A percentile compares a stretch with the other conserved stretches of the same genome.
phyloP scores from a whole-genome alignment of 1,284 basidiomycete genomes.

The Pholiota adiposa region DNA sequence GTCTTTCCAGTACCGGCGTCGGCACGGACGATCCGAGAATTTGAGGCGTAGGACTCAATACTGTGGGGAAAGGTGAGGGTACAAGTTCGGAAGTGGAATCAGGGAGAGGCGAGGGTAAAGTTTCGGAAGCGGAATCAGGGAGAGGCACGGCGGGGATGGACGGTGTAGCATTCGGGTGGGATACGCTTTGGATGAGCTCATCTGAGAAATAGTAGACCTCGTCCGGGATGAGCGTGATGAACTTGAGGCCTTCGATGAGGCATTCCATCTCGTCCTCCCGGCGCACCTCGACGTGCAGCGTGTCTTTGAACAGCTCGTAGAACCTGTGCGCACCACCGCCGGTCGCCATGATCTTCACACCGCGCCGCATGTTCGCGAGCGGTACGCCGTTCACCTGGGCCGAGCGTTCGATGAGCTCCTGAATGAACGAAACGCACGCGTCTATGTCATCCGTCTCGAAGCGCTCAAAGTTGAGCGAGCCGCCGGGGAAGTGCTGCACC shows the following conservation, averaged over 20 bases:
- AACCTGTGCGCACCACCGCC: slow-evolving; percentile 97
- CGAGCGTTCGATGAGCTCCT: slow-evolving; percentile 85
- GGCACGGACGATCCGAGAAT: neutral
- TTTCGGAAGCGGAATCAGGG: slow-evolving; percentile 9
- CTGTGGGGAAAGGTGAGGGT: neutral
- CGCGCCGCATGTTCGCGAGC: slow-evolving; percentile 88
- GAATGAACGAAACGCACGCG: slow-evolving; percentile 88
- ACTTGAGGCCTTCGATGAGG: slow-evolving; percentile 95
- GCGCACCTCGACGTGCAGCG: slow-evolving; percentile 84
- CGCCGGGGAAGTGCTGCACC: slow-evolving; percentile 89
- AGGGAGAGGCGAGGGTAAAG: neutral
- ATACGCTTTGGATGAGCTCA: slow-evolving; percentile 89
- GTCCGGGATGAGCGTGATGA: slow-evolving; percentile 95
- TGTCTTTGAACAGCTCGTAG: slow-evolving; percentile 80
- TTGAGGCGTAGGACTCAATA: neutral
- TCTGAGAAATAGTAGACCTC: slow-evolving; percentile 99
- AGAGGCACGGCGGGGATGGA: slow-evolving; percentile 1
- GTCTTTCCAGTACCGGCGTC: slow-evolving; percentile 67
- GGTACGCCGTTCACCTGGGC: slow-evolving; percentile 89
- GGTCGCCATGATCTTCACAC: slow-evolving; percentile 97
- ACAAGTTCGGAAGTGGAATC: slow-evolving; percentile 8
- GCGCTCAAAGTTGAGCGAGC: slow-evolving; percentile 96
- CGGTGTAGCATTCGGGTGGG: slow-evolving; percentile 52
- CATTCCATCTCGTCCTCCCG: slow-evolving; percentile 99
- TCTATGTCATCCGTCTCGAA: slow-evolving; percentile 94